phyloP scores from a whole-genome alignment of 176 grass and related monocot species.

The Oryza nivara region DNA sequence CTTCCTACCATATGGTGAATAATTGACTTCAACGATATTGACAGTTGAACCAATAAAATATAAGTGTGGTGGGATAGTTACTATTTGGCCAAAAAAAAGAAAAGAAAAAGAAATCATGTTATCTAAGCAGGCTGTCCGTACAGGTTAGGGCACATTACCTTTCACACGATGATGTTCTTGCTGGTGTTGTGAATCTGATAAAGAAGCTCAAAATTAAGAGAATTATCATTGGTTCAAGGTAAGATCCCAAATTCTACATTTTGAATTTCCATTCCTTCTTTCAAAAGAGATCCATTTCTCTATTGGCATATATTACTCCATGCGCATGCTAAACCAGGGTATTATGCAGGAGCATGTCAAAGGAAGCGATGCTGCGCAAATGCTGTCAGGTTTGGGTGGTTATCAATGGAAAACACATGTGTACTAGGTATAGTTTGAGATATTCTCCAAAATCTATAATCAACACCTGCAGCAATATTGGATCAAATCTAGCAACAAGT shows the following conservation, averaged over 20 bases:
- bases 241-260: background rate
- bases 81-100: background rate
- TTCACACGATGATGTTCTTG: slow-evolving; percentile 46
- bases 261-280: background rate
- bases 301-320: slow-evolving; percentile 10
- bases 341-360: slow-evolving; percentile 52
- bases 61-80: background rate
- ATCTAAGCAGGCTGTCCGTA: slow-evolving; percentile 10
- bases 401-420: slow-evolving; percentile 52
- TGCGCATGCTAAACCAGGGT: background rate
- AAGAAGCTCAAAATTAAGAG: slow-evolving; percentile 52
- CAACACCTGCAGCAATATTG: slow-evolving; percentile 16
- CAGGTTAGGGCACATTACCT: slow-evolving; percentile 54
- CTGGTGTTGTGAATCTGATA: slow-evolving; percentile 52
- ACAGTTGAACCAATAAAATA: slow-evolving; percentile 3
- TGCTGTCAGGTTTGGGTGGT: slow-evolving; percentile 56
- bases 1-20: background rate
- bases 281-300: background rate
- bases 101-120: background rate
- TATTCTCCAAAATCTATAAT: background rate
- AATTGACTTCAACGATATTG: slow-evolving; percentile 5
- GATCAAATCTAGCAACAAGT: slow-evolving; percentile 26
- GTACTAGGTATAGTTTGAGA: slow-evolving; percentile 51
- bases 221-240: slow-evolving; percentile 61
- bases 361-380: slow-evolving; percentile 33